Evolutionary conservation across 805 yeast genomes (phyloP), one percentile per base, ranked within the genome.

Genomic region (Metschnikowia dekortorum): DNA sequence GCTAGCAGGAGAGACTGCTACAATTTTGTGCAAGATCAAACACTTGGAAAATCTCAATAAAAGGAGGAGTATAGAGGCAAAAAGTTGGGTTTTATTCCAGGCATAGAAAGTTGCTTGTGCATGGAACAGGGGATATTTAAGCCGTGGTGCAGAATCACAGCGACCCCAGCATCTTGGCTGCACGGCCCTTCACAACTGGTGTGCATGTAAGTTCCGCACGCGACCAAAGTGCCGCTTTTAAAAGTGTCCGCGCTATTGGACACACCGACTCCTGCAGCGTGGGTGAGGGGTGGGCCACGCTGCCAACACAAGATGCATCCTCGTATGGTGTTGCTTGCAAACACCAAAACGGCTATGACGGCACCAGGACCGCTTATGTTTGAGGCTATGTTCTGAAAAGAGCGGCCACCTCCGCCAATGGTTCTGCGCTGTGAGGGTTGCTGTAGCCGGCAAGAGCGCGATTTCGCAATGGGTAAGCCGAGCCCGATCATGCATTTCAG

Each of bases 381-480:
- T 4, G 11, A 4, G 18, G n/a, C 16, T 8, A n/a, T n/a, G 16
- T 39, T 11, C 32, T 8, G 8, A n/a, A n/a, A 7, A 26, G 8
- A 28, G 14, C 9, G 8, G 14, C 13, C 7, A 3, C 41, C 6
- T n/a, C 0, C 3, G 14, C 10, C 31, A 11, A 39, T 32, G 29
- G 22, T 22, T 22, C 3, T 41, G 22, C 14, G 29, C 18, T 32
- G 36, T 31, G 36, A 14, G 30, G 22, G 30, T 32, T 33, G 22
- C 45, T 42, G 43, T 14, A n/a, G 14, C 22, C 29, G 30, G 22
- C 26, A 18, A 11, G 28, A 42, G 45, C 45, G 45, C 45, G 32
- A 42, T 42, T 39, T 33, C 38, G 45, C 31, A 33, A 33, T 32
- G n/a, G 38, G 45, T 33, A 33, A 33, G n/a, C 22, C 45, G 38